These are phyloP conservation scores for Senecio squalidus DNA, from an alignment of 140 eudicot genomes.

Conservation along the genomic window DNA sequence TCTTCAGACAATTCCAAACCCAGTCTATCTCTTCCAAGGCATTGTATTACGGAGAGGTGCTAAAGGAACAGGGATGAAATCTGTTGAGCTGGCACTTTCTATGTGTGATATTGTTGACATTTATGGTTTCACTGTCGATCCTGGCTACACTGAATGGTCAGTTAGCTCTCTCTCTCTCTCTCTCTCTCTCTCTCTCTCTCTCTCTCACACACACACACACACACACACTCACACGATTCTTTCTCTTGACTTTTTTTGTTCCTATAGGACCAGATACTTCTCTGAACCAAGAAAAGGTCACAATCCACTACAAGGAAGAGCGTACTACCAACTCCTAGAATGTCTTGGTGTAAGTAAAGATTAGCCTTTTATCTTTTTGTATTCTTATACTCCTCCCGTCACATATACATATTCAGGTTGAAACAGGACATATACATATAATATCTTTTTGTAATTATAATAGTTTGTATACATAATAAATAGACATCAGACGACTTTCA, in stretches of 20 bases:
- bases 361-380: neutral
- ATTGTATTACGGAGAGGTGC: constrained; percentile 97
- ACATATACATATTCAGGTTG: no score
- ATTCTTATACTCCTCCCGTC: neutral
- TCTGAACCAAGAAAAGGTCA: constrained; percentile 95
- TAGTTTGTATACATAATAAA: no score
- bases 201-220: neutral
- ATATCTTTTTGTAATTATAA: neutral
- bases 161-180: constrained; percentile 19
- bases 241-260: constrained; percentile 7
- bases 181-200: neutral
- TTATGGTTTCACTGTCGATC: constrained; percentile 97
- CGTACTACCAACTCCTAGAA: constrained; percentile 96
- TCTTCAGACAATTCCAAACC: constrained; percentile 77
- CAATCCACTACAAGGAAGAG: constrained; percentile 99
- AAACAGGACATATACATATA: no score
- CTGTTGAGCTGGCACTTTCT: constrained; percentile 92
- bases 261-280: constrained; percentile 86
- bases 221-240: neutral
- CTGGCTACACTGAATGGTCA: constrained; percentile 96
- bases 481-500: no score
- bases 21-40: constrained; percentile 96
- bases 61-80: constrained; percentile 99
- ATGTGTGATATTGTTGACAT: constrained; percentile 98
- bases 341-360: constrained; percentile 83